Evolutionary conservation across 2,329 filamentous ascomycete species (phyloP), one percentile per base, ranked within the genome.

Genomic region (Polytolypa hystricis): DNA sequence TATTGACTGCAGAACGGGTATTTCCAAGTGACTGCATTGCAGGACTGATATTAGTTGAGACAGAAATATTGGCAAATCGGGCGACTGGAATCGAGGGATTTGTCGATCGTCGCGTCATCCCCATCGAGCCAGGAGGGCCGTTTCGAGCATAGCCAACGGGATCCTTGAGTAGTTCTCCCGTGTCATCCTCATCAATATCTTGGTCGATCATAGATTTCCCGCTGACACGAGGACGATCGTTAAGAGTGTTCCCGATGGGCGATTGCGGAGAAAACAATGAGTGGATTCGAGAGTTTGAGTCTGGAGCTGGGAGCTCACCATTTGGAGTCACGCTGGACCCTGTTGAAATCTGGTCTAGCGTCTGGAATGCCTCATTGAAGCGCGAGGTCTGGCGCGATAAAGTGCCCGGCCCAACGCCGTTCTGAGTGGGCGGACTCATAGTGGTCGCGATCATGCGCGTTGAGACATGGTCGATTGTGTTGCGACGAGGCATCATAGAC

Each of bases 141-240:
- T 77, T 84, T 50, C 87, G 80, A 7, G 82, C 84, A 48, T 76
- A 79, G 7, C 71, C 74, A 39, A 78, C 64, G 1, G 75, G 73
- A 49, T 80, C 74, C 41, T 76, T 75, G 36, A 79, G 65, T 23
- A 79, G 51, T 37, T 73, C 70, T 8, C 71, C 71, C 3, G 75
- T 77, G 21, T 25, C 21, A 46, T 79, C 75, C 40, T 79, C 75
- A 40, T 79, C 74, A 7, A 65, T 67, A 49, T 79, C 74, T 49
- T 78, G 72, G 44, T 73, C 71, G 51, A 79, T 79, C 45, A 79
- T 68, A 3, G 71, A 73, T 53, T 79, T 79, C 29, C 76, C 74
- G 38, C 65, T 70, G 30, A 70, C 57, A 16, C 69, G 67, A 17
- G 61, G 60, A 20, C 67, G 62, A 43, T 73, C 71, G 39, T 62